phyloP scores from a whole-genome alignment of 2,329 filamentous ascomycete genomes.

The Ophiostoma quercus region DNA sequence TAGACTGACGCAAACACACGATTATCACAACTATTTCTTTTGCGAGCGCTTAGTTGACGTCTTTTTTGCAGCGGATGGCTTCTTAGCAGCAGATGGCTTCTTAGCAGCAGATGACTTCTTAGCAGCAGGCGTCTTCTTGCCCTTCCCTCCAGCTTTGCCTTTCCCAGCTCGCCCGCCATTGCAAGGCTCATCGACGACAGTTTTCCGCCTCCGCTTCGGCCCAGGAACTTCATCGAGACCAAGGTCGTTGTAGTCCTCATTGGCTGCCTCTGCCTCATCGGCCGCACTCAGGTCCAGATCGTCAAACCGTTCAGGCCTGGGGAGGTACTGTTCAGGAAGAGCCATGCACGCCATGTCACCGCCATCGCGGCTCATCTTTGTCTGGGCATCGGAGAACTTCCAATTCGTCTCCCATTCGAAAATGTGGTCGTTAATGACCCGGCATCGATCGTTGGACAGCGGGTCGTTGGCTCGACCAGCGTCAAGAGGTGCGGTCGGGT shows the following conservation, averaged over 20 bases:
- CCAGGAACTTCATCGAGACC: background rate
- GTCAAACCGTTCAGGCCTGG: background rate
- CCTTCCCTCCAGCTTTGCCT: background rate
- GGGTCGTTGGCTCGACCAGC: background rate
- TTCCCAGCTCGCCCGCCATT: background rate
- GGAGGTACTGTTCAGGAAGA: conserved; percentile 17
- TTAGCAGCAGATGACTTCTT: background rate
- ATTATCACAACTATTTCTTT: background rate
- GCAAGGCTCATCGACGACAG: background rate
- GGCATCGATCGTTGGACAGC: background rate
- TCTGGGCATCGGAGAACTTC: conserved; percentile 6
- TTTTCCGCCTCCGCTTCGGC: background rate
- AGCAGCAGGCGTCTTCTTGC: background rate
- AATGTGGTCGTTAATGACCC: background rate
- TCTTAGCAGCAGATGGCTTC: background rate
- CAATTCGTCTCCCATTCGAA: conserved; percentile 17
- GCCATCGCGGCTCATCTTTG: background rate
- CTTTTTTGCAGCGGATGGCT: background rate
- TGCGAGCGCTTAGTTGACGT: background rate
- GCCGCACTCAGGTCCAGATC: background rate
- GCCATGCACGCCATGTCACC: background rate
- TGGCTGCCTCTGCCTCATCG: background rate
- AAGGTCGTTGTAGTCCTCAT: background rate
- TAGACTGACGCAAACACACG: background rate
- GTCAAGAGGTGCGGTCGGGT: background rate